Conservation (phyloP, 2,329 filamentous ascomycete genomes). For the Aspergillus novofumigatus region DNA sequence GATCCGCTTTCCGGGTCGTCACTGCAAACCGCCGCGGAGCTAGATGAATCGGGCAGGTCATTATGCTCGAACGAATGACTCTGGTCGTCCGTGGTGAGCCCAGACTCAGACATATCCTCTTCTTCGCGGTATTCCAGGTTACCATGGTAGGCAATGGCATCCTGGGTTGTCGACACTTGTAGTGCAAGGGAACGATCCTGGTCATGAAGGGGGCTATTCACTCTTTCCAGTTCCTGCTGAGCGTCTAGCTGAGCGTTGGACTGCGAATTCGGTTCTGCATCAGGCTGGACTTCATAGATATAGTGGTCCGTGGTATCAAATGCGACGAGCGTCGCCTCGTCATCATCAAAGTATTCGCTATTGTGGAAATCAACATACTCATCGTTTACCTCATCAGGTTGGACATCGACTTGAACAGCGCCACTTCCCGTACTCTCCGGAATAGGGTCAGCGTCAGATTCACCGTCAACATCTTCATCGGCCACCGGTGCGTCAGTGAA, state of each 20-base stretch:
- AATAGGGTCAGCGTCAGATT: neutral
- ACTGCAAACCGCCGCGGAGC: neutral
- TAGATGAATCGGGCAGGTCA: neutral
- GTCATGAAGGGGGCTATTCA: neutral
- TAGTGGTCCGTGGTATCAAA: slow-evolving; percentile 12
- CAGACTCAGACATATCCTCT: neutral
- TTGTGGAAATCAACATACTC: slow-evolving; percentile 14
- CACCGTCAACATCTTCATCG: neutral
- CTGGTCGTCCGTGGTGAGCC: neutral
- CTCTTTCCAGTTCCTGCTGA: neutral
- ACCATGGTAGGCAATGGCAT: neutral
- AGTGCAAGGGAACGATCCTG: neutral
- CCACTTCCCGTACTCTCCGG: neutral
- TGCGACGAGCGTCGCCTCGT: slow-evolving; percentile 16
- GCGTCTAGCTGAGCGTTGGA: neutral
- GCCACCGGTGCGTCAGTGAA: slow-evolving; percentile 9
- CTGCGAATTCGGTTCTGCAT: neutral
- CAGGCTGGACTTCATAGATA: neutral
- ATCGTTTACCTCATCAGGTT: slow-evolving; percentile 6
- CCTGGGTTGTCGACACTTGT: neutral
- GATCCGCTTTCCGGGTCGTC: slow-evolving; percentile 11
- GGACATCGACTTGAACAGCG: neutral
- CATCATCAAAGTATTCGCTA: slow-evolving; percentile 14
- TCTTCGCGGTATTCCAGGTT: slow-evolving; percentile 1
- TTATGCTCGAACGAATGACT: neutral